A percentile compares a stretch with the other conserved stretches of the same genome.
These are phyloP conservation scores for Colletotrichum echinochloae DNA, from an alignment of 2,329 filamentous ascomycete genomes.

Conservation along the genomic window DNA sequence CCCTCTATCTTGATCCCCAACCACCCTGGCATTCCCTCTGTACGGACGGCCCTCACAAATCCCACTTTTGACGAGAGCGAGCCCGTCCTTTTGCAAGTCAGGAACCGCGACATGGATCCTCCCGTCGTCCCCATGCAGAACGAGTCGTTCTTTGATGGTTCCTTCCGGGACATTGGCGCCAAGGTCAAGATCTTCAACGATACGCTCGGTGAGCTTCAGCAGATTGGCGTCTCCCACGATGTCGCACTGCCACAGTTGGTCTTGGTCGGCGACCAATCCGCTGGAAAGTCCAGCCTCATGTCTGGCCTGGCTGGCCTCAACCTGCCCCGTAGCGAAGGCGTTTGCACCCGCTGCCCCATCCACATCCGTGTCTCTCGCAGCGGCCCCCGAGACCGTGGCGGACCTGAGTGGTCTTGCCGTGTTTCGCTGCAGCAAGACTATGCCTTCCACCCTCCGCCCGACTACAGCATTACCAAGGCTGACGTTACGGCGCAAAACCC, in stretches of 20 bases:
- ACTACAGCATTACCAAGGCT: constrained; percentile 55
- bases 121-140: constrained; percentile 45
- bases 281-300: constrained; percentile 81
- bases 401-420: constrained; percentile 72
- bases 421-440: constrained; percentile 77
- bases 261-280: constrained; percentile 85
- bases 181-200: constrained; percentile 74
- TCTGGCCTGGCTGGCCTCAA: constrained; percentile 77
- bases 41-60: constrained; percentile 30
- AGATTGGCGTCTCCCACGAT: constrained; percentile 78
- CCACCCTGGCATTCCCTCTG: constrained; percentile 5
- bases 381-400: constrained; percentile 43
- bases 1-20: constrained; percentile 49
- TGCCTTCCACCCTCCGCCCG: constrained; percentile 59
- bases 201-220: constrained; percentile 74
- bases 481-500: constrained; percentile 63
- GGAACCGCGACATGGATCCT: constrained; percentile 45
- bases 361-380: constrained; percentile 77
- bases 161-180: constrained; percentile 68
- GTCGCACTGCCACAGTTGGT: constrained; percentile 83
- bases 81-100: constrained; percentile 54
- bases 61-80: constrained; percentile 47
- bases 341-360: constrained; percentile 84
- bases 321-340: constrained; percentile 76
- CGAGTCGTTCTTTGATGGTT: constrained; percentile 55